These are phyloP conservation scores for Chaetomiaceae sp. DNA, from an alignment of 2,329 filamentous ascomycete genomes.

Conservation along the genomic window DNA sequence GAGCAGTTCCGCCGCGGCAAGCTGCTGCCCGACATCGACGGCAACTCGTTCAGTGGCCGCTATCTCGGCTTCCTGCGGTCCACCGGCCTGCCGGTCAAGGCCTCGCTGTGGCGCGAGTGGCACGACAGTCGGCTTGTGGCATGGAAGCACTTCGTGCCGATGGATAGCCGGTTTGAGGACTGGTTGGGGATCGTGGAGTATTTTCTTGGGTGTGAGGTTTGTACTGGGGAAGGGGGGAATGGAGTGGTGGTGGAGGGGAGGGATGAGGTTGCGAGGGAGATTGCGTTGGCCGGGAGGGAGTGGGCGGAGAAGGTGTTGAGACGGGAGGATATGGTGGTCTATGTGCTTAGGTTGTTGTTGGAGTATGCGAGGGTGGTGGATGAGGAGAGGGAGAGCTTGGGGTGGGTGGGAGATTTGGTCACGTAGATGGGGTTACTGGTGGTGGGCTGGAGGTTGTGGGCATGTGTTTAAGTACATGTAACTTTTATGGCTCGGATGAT, in stretches of 20 bases:
- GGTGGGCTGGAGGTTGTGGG: too few species aligned
- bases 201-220: constrained; percentile 54
- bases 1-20: constrained; percentile 58
- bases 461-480: too few species aligned
- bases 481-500: too few species aligned
- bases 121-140: constrained; percentile 67
- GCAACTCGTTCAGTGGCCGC: constrained; percentile 63
- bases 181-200: constrained; percentile 69
- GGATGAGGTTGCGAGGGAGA: constrained; percentile 55
- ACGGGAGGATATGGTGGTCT: constrained; percentile 68
- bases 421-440: too few species aligned
- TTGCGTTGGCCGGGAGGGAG: constrained; percentile 57
- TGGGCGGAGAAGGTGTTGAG: constrained; percentile 66
- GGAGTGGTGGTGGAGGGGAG: constrained; percentile 32
- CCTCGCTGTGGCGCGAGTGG: constrained; percentile 74
- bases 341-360: constrained; percentile 57
- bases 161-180: constrained; percentile 68
- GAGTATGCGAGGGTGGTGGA: constrained; percentile 56
- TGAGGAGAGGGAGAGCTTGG: constrained; percentile 46
- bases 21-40: constrained; percentile 71
- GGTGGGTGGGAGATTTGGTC: constrained; percentile 49
- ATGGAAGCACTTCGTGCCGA: constrained; percentile 77
- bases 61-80: constrained; percentile 64
- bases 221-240: too few species aligned
- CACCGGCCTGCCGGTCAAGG: constrained; percentile 67